Conservation (phyloP, 257 asterid species). For the Solanum peruvianum region DNA sequence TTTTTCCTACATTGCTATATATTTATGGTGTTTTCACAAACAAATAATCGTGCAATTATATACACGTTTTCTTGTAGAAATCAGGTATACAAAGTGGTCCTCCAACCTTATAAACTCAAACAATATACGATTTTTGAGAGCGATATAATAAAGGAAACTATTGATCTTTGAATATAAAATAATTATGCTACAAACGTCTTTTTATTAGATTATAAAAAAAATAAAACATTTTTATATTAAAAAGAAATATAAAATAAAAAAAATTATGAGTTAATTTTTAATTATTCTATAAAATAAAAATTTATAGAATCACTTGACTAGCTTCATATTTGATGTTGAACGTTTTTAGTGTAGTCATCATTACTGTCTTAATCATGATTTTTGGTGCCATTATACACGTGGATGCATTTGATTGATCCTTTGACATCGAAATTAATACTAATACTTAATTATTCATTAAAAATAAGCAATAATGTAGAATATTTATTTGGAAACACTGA, state of each 20-base stretch:
- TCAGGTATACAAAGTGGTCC: not conserved
- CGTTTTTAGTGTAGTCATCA: not conserved
- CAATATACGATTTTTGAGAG: not conserved
- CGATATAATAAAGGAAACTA: not conserved
- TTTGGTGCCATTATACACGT: not conserved
- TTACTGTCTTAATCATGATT: not conserved
- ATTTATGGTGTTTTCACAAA: not conserved
- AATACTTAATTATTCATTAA: not conserved
- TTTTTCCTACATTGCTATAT: not conserved
- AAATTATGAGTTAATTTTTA: too few species aligned
- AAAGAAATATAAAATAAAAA: not conserved
- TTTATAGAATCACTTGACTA: not conserved
- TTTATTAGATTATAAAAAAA: not conserved
- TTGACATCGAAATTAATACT: not conserved
- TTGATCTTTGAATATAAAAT: not conserved
- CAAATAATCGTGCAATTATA: not conserved
- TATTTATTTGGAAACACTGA: not conserved
- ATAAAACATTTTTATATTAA: not conserved
- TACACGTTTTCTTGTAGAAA: not conserved
- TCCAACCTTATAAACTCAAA: not conserved
- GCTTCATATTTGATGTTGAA: not conserved
- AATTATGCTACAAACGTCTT: not conserved
- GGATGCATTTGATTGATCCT: not conserved
- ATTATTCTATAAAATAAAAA: not conserved
- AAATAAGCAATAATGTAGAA: not conserved